These are phyloP conservation scores for Elsinoe necatrix DNA, from an alignment of 2,329 filamentous ascomycete species.

Conservation along the genomic window DNA sequence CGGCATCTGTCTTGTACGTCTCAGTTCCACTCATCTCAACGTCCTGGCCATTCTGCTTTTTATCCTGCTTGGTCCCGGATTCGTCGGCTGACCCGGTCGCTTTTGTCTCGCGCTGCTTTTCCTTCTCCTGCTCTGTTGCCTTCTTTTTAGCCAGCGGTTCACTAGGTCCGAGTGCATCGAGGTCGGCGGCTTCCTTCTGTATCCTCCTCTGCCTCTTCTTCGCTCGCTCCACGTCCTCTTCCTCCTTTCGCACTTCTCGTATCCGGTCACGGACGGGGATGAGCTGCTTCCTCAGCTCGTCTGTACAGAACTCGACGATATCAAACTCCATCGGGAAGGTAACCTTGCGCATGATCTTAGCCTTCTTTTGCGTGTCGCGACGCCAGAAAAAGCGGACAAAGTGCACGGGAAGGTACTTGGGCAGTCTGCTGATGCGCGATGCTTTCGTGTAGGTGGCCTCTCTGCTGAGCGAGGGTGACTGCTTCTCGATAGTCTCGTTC, in stretches of 20 bases:
- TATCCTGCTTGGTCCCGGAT: slow-evolving; percentile 42
- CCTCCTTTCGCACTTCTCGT: slow-evolving; percentile 87
- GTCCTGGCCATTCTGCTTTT: slow-evolving; percentile 51
- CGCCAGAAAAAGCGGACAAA: slow-evolving; percentile 99
- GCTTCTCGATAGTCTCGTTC: slow-evolving; percentile 85
- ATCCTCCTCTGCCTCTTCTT: slow-evolving; percentile 82
- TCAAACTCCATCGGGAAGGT: slow-evolving; percentile 92
- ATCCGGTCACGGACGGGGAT: slow-evolving; percentile 94
- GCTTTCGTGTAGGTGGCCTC: slow-evolving; percentile 83
- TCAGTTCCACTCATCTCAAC: slow-evolving; percentile 67
- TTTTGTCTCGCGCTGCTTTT: slow-evolving; percentile 23
- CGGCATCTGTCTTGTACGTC: slow-evolving; percentile 89
- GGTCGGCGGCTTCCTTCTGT: slow-evolving; percentile 47
- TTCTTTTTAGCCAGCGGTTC: slow-evolving; percentile 87
- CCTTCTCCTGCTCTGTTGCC: slow-evolving; percentile 64
- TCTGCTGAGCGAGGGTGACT: slow-evolving; percentile 65
- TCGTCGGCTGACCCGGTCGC: slow-evolving; percentile 29
- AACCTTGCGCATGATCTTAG: slow-evolving; percentile 99
- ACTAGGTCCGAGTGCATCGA: slow-evolving; percentile 26
- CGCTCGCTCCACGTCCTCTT: slow-evolving; percentile 82
- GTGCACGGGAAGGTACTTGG: slow-evolving; percentile 93
- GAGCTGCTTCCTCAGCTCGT: slow-evolving; percentile 72
- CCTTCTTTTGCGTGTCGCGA: slow-evolving; percentile 89
- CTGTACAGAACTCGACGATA: slow-evolving; percentile 88
- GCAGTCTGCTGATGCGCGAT: slow-evolving; percentile 79